A percentile compares a stretch with the other conserved stretches of the same genome.
phyloP scores from a whole-genome alignment of 2,329 filamentous ascomycete genomes.

The Chaetomium sp. region DNA sequence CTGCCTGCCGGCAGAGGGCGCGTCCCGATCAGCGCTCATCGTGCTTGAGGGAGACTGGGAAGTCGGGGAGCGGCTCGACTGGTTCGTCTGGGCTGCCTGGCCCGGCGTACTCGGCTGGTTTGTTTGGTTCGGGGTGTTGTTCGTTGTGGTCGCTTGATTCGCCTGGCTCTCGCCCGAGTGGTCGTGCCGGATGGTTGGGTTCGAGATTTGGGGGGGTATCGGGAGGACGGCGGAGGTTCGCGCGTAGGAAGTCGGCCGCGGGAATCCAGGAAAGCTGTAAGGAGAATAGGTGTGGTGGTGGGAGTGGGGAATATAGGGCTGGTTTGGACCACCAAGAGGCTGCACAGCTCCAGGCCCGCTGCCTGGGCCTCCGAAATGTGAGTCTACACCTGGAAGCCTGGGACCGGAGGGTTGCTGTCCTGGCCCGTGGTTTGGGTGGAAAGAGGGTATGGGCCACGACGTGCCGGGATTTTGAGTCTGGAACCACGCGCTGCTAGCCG shows the following conservation, averaged over 20 bases:
- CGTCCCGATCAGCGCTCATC: slow-evolving; percentile 3
- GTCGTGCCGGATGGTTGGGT: not conserved
- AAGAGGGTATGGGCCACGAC: not conserved
- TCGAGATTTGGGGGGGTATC: not conserved
- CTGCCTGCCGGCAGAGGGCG: not conserved
- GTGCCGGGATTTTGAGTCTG: not conserved
- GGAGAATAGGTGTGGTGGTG: slow-evolving; percentile 5
- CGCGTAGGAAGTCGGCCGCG: slow-evolving; percentile 2
- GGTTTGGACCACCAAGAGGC: slow-evolving; percentile 4
- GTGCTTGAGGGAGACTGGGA: not conserved
- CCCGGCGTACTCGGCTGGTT: not conserved
- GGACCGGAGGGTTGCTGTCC: not conserved
- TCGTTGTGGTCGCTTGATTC: not conserved
- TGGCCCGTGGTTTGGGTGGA: not conserved
- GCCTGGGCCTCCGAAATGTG: slow-evolving; percentile 1
- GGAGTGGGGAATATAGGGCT: slow-evolving; percentile 2
- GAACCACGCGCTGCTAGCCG: slow-evolving; percentile 2
- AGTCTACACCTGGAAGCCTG: not conserved
- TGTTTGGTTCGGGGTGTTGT: not conserved
- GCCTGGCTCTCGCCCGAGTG: not conserved
- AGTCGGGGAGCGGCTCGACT: not conserved
- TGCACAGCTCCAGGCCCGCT: slow-evolving; percentile 6
- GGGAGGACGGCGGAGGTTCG: slow-evolving; percentile 3
- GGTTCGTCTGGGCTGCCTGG: not conserved
- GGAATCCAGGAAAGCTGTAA: slow-evolving; percentile 3